Conservation (phyloP, 139 green algal species). For the Micromonas pusilla region DNA sequence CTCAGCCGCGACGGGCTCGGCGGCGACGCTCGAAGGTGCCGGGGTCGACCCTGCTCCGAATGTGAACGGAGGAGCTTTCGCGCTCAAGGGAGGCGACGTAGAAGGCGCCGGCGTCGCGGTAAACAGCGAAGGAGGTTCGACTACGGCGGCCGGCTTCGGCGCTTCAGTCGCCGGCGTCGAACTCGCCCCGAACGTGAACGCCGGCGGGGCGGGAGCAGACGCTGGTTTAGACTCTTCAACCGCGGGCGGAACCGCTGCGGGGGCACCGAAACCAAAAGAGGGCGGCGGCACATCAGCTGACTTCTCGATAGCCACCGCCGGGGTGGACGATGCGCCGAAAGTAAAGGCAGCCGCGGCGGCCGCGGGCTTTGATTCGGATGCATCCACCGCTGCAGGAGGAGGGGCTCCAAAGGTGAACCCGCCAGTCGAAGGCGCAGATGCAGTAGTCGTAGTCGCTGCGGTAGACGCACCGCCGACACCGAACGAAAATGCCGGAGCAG, state of each 20-base stretch:
- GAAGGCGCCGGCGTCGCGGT: too few relatives aligned
- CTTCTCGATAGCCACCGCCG: background rate
- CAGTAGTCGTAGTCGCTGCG: background rate
- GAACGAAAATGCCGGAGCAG: background rate
- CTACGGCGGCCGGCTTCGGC: too few relatives aligned
- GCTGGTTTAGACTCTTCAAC: background rate
- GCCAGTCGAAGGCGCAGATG: background rate
- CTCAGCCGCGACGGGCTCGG: background rate
- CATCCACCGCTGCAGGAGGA: background rate
- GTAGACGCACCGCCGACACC: background rate
- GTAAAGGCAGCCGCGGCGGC: conserved; percentile 8
- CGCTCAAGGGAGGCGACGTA: background rate
- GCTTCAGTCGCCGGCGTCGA: background rate
- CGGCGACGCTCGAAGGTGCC: background rate
- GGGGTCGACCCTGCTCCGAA: background rate
- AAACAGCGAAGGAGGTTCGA: too few relatives aligned
- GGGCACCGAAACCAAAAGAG: background rate
- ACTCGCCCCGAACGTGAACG: background rate
- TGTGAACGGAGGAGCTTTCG: background rate
- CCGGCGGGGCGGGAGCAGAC: background rate
- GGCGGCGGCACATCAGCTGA: background rate
- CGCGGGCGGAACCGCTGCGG: background rate
- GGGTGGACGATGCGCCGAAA: background rate
- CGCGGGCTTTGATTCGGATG: background rate
- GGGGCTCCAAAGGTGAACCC: conserved; percentile 8